Conservation (phyloP, 306 rosid genomes). For the Prinsepia uniflora region DNA sequence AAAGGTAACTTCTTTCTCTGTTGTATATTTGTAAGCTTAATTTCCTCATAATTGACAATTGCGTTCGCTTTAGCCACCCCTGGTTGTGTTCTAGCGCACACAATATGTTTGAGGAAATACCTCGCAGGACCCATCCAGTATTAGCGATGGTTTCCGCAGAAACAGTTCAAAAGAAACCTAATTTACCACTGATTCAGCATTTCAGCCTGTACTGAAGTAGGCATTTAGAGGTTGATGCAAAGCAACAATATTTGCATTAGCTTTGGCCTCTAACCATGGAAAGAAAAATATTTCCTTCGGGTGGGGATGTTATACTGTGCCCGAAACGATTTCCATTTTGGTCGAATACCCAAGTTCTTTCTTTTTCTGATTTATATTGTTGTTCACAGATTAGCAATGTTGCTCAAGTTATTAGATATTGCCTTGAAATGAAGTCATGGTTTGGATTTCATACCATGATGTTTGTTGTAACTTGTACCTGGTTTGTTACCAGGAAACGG, state of each 20-base stretch:
- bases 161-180: not conserved
- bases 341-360: conserved; percentile 1
- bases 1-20: conserved; percentile 6
- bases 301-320: not conserved
- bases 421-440: not conserved
- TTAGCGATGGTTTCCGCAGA: not conserved
- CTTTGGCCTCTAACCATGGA: not conserved
- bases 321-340: not conserved
- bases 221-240: not conserved
- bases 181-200: not conserved
- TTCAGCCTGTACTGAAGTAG: not conserved
- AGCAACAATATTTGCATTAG: not conserved
- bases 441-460: not conserved
- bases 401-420: not conserved
- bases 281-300: not conserved
- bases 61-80: not conserved
- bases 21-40: not conserved
- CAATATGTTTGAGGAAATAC: conserved; percentile 17
- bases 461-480: not conserved
- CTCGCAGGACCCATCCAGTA: not conserved
- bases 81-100: not conserved
- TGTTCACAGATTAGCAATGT: not conserved
- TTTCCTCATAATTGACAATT: not conserved
- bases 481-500: conserved; percentile 7
- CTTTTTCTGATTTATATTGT: not conserved